Conservation (phyloP, 208 protist species). For the Porcisia hertigi region DNA sequence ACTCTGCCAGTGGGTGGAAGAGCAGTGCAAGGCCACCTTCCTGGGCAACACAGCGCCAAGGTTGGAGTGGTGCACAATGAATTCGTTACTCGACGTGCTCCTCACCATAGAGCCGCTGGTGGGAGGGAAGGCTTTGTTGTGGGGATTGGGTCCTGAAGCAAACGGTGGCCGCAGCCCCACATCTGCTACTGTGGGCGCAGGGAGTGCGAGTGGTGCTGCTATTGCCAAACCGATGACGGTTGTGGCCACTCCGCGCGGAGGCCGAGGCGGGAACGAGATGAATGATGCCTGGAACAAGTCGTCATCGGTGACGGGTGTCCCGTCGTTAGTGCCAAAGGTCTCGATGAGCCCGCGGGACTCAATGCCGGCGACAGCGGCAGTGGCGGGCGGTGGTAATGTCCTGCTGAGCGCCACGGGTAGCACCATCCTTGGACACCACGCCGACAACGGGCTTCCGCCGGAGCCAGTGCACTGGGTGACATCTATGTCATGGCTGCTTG, state of each 20-base stretch:
- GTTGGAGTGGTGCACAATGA: constrained; percentile 53
- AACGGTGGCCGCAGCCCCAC: not conserved
- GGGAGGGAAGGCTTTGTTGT: constrained; percentile 20
- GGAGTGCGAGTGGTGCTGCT: not conserved
- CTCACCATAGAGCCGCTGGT: constrained; percentile 20
- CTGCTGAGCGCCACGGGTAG: constrained; percentile 4
- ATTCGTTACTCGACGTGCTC: constrained; percentile 61
- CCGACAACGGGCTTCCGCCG: not conserved
- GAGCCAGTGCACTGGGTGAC: constrained; percentile 16
- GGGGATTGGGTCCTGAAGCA: constrained; percentile 10
- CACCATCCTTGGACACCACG: not conserved
- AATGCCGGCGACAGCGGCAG: not conserved
- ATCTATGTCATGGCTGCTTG: constrained; percentile 29
- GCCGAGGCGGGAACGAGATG: not conserved
- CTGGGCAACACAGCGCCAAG: constrained; percentile 32
- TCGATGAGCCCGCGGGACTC: not conserved
- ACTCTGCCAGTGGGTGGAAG: constrained; percentile 26
- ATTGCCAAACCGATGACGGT: not conserved
- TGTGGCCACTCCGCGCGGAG: not conserved
- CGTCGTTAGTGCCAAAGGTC: not conserved
- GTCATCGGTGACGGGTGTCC: not conserved
- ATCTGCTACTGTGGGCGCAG: not conserved
- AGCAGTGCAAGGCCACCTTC: constrained; percentile 53
- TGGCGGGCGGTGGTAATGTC: not conserved
- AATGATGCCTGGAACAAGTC: constrained; percentile 5